A percentile compares a stretch with the other conserved stretches of the same genome.
Evolutionary conservation across 2,329 filamentous ascomycete species (phyloP).

Genomic region (Apiospora kogelbergensis): DNA sequence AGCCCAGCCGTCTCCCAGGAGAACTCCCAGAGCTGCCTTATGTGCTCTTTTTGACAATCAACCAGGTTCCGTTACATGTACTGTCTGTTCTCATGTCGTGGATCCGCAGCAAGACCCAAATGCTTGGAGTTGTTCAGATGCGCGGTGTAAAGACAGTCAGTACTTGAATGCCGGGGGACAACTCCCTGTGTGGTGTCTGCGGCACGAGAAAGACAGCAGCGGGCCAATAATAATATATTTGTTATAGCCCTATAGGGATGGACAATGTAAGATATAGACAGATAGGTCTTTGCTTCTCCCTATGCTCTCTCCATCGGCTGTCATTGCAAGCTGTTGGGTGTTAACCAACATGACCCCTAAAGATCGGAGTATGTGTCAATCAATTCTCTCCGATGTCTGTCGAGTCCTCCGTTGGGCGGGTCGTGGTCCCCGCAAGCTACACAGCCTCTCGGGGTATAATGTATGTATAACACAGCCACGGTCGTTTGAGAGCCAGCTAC

Average conservation of each 20-base stretch:
- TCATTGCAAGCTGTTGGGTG: not conserved
- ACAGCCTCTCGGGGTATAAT: not conserved
- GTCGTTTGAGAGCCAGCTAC: not conserved
- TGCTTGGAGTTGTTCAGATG: slow-evolving; percentile 64
- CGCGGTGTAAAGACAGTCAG: slow-evolving; percentile 50
- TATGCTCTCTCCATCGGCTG: not conserved
- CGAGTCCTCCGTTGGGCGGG: not conserved
- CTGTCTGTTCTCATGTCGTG: slow-evolving; percentile 70
- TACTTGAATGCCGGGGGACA: slow-evolving; percentile 72
- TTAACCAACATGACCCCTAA: not conserved
- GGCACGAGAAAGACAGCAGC: slow-evolving; percentile 40
- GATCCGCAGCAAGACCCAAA: slow-evolving; percentile 49
- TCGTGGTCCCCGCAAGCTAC: not conserved
- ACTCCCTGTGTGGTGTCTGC: slow-evolving; percentile 69
- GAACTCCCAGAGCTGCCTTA: slow-evolving; percentile 43
- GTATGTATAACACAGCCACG: not conserved
- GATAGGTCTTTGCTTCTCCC: not conserved
- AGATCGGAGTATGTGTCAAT: not conserved
- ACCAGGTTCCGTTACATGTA: slow-evolving; percentile 56
- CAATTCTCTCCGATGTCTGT: not conserved
- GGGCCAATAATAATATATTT: not conserved
- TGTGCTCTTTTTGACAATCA: slow-evolving; percentile 71
- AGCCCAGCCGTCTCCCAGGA: not conserved
- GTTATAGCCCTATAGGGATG: not conserved
- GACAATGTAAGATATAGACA: not conserved